A percentile compares a stretch with the other conserved stretches of the same genome.
Evolutionary conservation across 176 grass and related monocot genomes (phyloP).

Genomic region (Oryza longistaminata): DNA sequence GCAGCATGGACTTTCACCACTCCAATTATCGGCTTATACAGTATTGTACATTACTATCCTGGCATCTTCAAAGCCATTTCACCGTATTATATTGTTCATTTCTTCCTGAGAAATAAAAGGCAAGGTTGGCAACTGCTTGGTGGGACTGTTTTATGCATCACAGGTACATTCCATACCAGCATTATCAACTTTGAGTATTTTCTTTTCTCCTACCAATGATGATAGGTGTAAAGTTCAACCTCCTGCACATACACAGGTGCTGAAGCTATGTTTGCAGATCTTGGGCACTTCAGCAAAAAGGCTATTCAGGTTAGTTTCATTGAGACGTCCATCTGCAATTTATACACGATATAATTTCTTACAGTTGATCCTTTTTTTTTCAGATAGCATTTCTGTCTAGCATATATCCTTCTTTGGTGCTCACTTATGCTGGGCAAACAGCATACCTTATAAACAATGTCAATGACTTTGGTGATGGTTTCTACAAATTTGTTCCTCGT

Average conservation of each 20-base stretch:
- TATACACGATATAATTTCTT: neutral
- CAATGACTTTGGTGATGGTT: conserved; percentile 71
- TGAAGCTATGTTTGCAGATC: conserved; percentile 93
- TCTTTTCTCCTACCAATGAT: neutral
- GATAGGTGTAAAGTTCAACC: neutral
- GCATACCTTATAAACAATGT: conserved; percentile 79
- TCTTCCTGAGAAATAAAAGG: conserved; percentile 67
- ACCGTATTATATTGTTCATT: conserved; percentile 67
- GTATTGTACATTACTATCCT: conserved; percentile 68
- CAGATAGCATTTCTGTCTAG: conserved; percentile 80
- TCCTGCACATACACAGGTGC: conserved; percentile 49
- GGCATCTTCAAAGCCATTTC: conserved; percentile 79
- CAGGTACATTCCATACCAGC: conserved; percentile 42
- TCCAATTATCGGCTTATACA: conserved; percentile 77
- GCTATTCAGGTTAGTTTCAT: conserved; percentile 65
- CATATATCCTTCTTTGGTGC: conserved; percentile 88
- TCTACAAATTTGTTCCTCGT: conserved; percentile 72
- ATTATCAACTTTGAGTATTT: neutral
- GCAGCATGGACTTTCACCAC: conserved; percentile 77
- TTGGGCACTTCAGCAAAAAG: conserved; percentile 85
- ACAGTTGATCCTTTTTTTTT: neutral
- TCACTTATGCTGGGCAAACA: conserved; percentile 88
- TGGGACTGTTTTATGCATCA: conserved; percentile 89
- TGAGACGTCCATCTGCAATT: conserved; percentile 10
- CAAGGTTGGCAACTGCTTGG: conserved; percentile 76